phyloP scores from a whole-genome alignment of 139 green algal genomes.

The Microglena sp. region DNA sequence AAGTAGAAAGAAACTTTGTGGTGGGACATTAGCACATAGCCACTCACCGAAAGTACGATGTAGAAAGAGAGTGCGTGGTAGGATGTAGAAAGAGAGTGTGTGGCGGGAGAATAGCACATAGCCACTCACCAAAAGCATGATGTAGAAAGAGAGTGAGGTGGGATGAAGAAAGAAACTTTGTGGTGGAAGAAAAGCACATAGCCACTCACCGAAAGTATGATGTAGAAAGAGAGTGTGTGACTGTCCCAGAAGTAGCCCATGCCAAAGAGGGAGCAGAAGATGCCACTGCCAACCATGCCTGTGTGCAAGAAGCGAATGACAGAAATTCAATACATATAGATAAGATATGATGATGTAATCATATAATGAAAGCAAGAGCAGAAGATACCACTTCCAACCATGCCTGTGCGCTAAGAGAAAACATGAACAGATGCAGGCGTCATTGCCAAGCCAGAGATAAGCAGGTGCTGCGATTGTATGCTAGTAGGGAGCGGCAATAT shows the following conservation, averaged over 20 bases:
- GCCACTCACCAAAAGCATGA: background rate
- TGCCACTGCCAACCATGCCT: constrained; percentile 78
- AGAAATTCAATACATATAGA: no score
- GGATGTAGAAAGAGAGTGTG: no score
- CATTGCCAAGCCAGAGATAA: background rate
- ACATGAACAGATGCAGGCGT: background rate
- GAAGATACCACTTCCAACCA: constrained; percentile 72
- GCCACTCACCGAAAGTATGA: constrained; percentile 48
- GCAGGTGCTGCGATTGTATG: no score
- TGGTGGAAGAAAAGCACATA: background rate
- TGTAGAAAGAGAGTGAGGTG: background rate
- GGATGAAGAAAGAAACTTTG: background rate
- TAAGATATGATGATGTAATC: no score
- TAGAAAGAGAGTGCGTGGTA: constrained; percentile 81
- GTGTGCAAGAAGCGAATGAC: background rate
- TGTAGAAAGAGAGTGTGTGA: constrained; percentile 77
- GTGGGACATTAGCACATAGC: background rate
- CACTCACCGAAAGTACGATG: constrained; percentile 50
- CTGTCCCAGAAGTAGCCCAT: constrained; percentile 78
- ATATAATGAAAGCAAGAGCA: constrained; percentile 62
- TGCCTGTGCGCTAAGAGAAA: constrained; percentile 40
- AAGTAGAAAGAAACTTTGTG: background rate
- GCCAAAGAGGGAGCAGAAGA: constrained; percentile 67
- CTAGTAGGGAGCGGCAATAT: no score
- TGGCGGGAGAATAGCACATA: background rate